Evolutionary conservation across 1,284 basidiomycete species (phyloP).

Genomic region (Trichosporon sp.): DNA sequence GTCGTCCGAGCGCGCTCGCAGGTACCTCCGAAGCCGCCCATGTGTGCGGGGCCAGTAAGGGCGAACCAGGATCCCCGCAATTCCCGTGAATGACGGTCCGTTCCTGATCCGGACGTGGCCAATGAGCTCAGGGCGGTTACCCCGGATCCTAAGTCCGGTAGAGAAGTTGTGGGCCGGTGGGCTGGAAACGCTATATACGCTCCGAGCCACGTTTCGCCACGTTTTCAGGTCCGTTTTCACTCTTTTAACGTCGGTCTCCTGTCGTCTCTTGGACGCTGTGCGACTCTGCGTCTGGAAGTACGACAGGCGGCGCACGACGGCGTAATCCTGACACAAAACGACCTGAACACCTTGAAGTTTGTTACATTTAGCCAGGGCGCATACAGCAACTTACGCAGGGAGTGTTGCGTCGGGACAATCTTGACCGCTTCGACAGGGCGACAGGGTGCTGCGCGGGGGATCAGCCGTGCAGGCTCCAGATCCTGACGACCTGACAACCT

Average conservation of each 20-base stretch:
- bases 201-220: constrained; percentile 5
- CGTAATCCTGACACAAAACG: constrained; percentile 1
- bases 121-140: background rate
- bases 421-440: no score
- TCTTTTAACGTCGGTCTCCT: no score
- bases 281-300: no score
- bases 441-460: background rate
- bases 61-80: background rate
- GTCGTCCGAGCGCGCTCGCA: background rate
- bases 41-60: background rate
- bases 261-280: no score
- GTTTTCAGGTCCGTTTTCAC: no score
- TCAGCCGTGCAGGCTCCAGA: background rate
- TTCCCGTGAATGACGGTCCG: background rate
- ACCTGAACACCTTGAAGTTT: constrained; percentile 6
- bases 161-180: background rate
- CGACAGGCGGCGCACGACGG: background rate
- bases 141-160: background rate
- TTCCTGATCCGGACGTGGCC: background rate
- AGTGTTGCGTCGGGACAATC: background rate
- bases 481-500: no score
- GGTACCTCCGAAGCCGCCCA: background rate
- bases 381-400: background rate
- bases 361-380: background rate
- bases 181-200: constrained; percentile 10